These are phyloP conservation scores for thale cress (Arabidopsis thaliana) DNA, from an alignment of 345 rosid genomes.

Conservation along the genomic window DNA sequence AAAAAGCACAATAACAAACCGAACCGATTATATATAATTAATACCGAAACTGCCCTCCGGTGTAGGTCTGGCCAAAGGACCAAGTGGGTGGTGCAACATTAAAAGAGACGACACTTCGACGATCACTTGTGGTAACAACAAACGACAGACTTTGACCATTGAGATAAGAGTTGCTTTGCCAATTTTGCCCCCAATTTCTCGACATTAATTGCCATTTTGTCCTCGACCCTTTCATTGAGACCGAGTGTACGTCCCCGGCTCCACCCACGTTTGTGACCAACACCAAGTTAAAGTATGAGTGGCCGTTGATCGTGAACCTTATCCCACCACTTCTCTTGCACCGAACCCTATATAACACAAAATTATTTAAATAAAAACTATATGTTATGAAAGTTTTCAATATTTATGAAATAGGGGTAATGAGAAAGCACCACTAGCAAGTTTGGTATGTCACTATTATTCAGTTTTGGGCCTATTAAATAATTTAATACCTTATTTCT, in stretches of 20 bases:
- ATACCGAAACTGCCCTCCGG: constrained; percentile 66
- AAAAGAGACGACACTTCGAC: constrained; percentile 64
- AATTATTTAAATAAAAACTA: background rate
- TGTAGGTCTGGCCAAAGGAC: constrained; percentile 80
- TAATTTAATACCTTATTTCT: constrained; percentile 23
- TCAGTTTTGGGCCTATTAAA: constrained; percentile 14
- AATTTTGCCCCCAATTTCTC: constrained; percentile 87
- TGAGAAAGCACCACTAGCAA: background rate
- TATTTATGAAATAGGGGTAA: background rate
- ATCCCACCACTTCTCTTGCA: constrained; percentile 76
- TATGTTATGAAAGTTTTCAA: background rate
- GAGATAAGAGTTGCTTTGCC: constrained; percentile 84
- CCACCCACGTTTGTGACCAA: constrained; percentile 78
- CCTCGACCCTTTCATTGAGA: constrained; percentile 66
- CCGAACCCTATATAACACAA: constrained; percentile 50
- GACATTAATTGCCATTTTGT: constrained; percentile 74
- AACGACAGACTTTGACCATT: constrained; percentile 78
- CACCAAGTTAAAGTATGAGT: constrained; percentile 79
- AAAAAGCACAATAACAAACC: constrained; percentile 16
- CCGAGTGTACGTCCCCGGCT: constrained; percentile 72
- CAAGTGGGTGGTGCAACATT: constrained; percentile 69
- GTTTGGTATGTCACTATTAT: constrained; percentile 12
- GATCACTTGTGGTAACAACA: constrained; percentile 65
- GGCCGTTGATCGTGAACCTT: constrained; percentile 77
- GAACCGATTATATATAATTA: constrained; percentile 21